Conservation (phyloP, 768 basidiomycete species). For the Nidularia pulvinata region DNA sequence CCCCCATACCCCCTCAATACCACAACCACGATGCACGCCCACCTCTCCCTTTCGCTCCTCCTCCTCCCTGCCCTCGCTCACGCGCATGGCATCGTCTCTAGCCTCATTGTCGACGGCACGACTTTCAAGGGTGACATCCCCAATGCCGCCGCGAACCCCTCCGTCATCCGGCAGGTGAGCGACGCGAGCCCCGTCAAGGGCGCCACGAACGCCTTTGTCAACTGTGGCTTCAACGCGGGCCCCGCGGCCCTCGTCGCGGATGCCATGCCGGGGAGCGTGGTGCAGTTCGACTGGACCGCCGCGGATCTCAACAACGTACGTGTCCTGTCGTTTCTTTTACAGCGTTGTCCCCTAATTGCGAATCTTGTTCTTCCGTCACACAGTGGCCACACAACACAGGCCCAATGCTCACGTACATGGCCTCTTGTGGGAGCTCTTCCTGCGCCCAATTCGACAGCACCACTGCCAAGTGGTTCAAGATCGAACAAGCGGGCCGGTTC, state of each 20-base stretch:
- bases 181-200: constrained; percentile 45
- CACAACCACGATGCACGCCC: not conserved
- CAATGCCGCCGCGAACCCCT: constrained; percentile 14
- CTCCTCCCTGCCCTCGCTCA: constrained; percentile 32
- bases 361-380: not conserved
- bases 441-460: constrained; percentile 63
- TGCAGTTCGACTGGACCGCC: constrained; percentile 60
- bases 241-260: constrained; percentile 47
- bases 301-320: constrained; percentile 34
- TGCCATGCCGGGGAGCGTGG: constrained; percentile 57
- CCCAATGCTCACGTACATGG: constrained; percentile 76
- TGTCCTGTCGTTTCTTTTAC: constrained; percentile 4
- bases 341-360: not conserved
- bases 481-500: constrained; percentile 49
- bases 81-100: constrained; percentile 43
- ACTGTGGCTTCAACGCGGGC: constrained; percentile 58
- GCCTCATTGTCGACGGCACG: constrained; percentile 36
- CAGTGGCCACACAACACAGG: constrained; percentile 60
- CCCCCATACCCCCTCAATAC: too few relatives aligned
- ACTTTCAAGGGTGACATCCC: constrained; percentile 29
- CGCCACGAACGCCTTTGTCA: constrained; percentile 51
- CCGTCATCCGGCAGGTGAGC: constrained; percentile 40
- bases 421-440: constrained; percentile 52
- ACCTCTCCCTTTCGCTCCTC: constrained; percentile 20
- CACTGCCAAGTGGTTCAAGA: constrained; percentile 75